A percentile compares a stretch with the other conserved stretches of the same genome.
phyloP scores from a whole-genome alignment of 2,329 filamentous ascomycete species.

The Elsinoe necatrix region DNA sequence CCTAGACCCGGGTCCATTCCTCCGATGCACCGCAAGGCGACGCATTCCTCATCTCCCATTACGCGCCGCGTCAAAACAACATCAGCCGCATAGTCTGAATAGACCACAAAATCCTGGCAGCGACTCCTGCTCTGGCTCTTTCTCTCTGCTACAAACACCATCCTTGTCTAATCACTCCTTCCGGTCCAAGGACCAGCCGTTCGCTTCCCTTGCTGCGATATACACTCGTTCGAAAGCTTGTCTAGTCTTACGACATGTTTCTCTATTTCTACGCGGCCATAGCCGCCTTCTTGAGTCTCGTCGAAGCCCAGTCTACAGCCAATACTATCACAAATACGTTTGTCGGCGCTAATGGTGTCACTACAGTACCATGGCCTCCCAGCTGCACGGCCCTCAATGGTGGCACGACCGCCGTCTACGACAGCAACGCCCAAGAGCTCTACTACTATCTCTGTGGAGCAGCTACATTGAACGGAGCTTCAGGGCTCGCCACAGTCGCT shows the following conservation, averaged over 20 bases:
- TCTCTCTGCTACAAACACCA: background rate
- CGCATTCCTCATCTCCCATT: conserved; percentile 9
- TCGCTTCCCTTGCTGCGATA: background rate
- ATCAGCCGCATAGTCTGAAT: background rate
- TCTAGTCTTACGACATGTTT: background rate
- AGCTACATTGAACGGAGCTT: background rate
- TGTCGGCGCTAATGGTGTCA: conserved; percentile 3
- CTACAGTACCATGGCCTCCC: conserved; percentile 8
- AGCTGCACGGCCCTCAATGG: background rate
- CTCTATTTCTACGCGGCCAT: background rate
- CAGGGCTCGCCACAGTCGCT: background rate
- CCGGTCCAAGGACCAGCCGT: background rate
- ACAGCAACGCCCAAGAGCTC: conserved; percentile 8
- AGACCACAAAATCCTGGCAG: background rate
- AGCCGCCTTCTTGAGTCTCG: background rate
- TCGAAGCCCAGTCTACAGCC: background rate
- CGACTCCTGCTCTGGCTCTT: background rate
- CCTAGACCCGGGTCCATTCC: background rate
- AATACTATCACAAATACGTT: conserved; percentile 8
- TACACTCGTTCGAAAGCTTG: background rate
- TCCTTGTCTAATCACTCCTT: background rate
- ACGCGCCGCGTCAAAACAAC: conserved; percentile 6
- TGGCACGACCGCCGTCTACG: conserved; percentile 2
- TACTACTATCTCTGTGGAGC: conserved; percentile 15
- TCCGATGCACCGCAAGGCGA: conserved; percentile 1